phyloP scores from a whole-genome alignment of 306 rosid species.

The Geum urbanum region DNA sequence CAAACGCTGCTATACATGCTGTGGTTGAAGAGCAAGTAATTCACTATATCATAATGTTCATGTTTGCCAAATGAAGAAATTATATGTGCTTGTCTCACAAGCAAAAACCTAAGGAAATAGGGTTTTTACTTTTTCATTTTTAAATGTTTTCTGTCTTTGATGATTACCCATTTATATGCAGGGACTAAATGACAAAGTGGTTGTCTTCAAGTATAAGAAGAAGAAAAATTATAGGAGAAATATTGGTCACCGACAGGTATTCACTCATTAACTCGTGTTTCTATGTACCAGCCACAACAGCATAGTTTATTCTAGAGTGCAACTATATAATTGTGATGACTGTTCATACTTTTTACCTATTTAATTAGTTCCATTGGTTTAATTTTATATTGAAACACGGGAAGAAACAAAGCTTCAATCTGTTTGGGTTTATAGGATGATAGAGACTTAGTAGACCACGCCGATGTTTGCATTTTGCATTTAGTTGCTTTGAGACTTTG shows the following conservation, averaged over 20 bases:
- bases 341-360: not conserved
- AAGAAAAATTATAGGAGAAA: slow-evolving; percentile 88
- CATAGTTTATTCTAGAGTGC: slow-evolving; percentile 1
- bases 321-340: not conserved
- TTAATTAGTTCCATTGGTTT: not conserved
- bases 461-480: not conserved
- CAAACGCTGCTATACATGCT: slow-evolving; percentile 93
- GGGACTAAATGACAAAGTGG: slow-evolving; percentile 71
- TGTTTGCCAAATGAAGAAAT: slow-evolving; percentile 1
- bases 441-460: not conserved
- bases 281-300: slow-evolving; percentile 3
- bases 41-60: slow-evolving; percentile 9
- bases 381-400: not conserved
- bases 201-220: slow-evolving; percentile 84
- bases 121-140: slow-evolving; percentile 5
- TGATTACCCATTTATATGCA: slow-evolving; percentile 27
- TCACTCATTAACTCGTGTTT: not conserved
- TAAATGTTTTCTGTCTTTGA: slow-evolving; percentile 4
- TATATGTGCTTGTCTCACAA: not conserved
- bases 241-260: slow-evolving; percentile 93
- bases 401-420: not conserved
- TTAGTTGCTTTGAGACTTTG: not conserved
- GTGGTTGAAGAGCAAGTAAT: slow-evolving; percentile 93
- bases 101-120: not conserved
- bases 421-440: not conserved